Percentiles rank a stretch among this genome's conserved stretches.
These are phyloP conservation scores for Geranium brycei DNA, from an alignment of 345 rosid genomes.

Conservation along the genomic window DNA sequence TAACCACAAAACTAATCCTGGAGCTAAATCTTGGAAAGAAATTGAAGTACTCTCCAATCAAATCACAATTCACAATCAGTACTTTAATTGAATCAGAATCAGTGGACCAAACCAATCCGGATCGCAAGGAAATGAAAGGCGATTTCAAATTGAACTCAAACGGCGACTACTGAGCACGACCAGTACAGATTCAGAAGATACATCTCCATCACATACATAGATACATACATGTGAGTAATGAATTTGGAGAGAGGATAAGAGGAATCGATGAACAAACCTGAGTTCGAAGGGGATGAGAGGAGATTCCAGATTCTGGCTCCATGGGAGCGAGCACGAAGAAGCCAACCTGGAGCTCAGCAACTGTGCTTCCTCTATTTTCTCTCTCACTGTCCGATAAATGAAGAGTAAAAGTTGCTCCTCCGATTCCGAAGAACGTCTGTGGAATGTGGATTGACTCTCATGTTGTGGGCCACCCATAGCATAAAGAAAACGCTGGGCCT, in stretches of 20 bases:
- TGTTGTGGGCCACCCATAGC: too few species aligned
- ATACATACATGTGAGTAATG: neutral
- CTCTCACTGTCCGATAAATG: neutral
- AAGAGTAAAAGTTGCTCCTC: too few species aligned
- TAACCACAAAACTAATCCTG: neutral
- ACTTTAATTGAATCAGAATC: neutral
- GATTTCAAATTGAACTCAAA: neutral
- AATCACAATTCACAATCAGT: neutral
- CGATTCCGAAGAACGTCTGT: too few species aligned
- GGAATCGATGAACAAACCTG: constrained; percentile 16
- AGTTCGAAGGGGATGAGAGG: constrained; percentile 17
- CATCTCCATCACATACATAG: neutral
- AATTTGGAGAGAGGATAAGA: neutral
- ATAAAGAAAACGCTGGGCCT: too few species aligned
- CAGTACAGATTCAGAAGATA: neutral
- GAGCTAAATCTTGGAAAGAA: neutral
- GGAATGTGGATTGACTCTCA: too few species aligned
- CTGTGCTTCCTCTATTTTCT: neutral
- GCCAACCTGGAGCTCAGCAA: constrained; percentile 1
- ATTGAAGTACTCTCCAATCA: neutral
- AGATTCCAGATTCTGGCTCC: constrained; percentile 37
- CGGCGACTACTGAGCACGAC: neutral
- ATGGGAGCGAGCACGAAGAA: constrained; percentile 5
- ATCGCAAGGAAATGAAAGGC: neutral
- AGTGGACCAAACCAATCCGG: neutral